Evolutionary conservation across 495 filamentous ascomycete genomes (phyloP), one percentile per base, ranked within the genome.

Genomic region (Penicillium cinerascens): DNA sequence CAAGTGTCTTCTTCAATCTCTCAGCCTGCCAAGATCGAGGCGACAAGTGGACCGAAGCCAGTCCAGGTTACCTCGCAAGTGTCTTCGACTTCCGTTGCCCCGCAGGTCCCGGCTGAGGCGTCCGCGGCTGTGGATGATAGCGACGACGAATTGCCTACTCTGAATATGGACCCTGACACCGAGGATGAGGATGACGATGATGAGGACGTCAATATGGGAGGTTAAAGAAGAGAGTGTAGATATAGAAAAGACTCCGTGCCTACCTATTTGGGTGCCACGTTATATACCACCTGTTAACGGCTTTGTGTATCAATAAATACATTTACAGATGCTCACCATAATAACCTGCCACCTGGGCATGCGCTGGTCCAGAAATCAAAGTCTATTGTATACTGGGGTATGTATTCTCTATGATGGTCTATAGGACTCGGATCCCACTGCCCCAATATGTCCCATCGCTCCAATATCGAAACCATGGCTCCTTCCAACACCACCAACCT

Each of bases 381-480:
- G 39, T 17, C 45, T 23, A 38, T 47, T 29, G 16, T 17, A 49
- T 16, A 27, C 7, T 49, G 15, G 0, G 4, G 40, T 36, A 25
- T 33, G 29, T 33, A 13, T 10, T 33, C 9, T 33, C 29, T 33
- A 33, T 13, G 4, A 10, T 33, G 3, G 29, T 53, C 37, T 51
- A 59, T 29, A 65, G 33, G 18, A 71, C 52, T 3, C 67, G 61
- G 21, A 85, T 44, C 3, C 87, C 87, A 44, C 71, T 82, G 50
- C 84, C 76, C 87, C 87, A 89, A 78, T 82, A 89, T 25, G 69
- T 67, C 25, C 67, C 65, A 26, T 80, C 82, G 25, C 57, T 64
- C 71, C 75, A 75, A 52, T 76, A 75, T 55, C 70, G 75, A 45
- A 80, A 63, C 53, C 81, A 80, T 33, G 72, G 45, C 42, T 68